Percentiles rank a stretch among this genome's conserved stretches.
These are phyloP conservation scores for Quercus glauca DNA, from an alignment of 306 rosid genomes.

Conservation along the genomic window DNA sequence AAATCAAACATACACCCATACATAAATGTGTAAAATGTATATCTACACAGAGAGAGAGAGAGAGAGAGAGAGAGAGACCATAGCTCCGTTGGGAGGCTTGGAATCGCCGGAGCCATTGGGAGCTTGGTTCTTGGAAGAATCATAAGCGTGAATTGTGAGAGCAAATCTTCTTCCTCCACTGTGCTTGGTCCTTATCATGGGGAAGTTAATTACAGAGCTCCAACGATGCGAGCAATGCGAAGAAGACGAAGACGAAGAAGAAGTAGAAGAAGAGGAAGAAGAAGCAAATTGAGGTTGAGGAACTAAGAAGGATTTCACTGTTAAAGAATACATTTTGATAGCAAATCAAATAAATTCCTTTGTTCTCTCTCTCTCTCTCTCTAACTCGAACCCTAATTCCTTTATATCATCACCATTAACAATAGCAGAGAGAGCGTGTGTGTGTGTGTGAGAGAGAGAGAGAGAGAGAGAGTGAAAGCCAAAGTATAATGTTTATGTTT, in stretches of 20 bases:
- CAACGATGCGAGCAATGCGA: neutral
- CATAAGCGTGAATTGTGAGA: constrained; percentile 38
- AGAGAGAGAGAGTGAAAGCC: too few species aligned
- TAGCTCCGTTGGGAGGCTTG: constrained; percentile 45
- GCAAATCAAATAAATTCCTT: neutral
- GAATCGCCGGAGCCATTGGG: constrained; percentile 39
- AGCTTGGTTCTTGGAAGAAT: constrained; percentile 35
- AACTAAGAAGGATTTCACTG: constrained; percentile 34
- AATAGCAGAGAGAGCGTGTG: too few species aligned
- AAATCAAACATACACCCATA: neutral
- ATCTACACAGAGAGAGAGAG: neutral
- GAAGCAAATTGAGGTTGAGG: constrained; percentile 14
- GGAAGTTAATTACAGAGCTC: constrained; percentile 28
- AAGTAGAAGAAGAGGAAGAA: neutral
- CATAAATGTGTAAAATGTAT: neutral
- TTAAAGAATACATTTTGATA: constrained; percentile 37
- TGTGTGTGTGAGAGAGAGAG: neutral
- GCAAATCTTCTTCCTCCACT: constrained; percentile 18
- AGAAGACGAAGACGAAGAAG: constrained; percentile 1
- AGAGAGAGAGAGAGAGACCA: constrained; percentile 18
- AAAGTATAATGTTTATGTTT: neutral
- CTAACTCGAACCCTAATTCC: neutral
- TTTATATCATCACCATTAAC: neutral
- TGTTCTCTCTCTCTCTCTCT: neutral
- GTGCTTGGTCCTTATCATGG: constrained; percentile 13